Conservation (phyloP, 805 yeast genomes). For the Hanseniaspora guilliermondii region DNA sequence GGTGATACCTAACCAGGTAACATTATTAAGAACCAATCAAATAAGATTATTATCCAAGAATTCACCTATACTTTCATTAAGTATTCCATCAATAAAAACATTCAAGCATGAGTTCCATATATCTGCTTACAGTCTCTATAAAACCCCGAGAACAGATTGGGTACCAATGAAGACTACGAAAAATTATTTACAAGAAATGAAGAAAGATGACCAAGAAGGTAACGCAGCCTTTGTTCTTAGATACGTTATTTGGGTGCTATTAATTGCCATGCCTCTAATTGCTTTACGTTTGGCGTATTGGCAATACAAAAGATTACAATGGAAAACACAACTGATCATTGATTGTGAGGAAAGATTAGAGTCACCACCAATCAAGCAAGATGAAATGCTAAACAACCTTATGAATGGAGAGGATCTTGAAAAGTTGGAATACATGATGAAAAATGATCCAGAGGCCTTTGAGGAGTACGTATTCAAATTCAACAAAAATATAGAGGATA, state of each 20-base stretch:
- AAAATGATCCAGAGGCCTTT: slow-evolving; percentile 1
- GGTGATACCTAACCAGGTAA: not conserved
- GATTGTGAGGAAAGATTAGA: slow-evolving; percentile 70
- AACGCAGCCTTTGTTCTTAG: slow-evolving; percentile 21
- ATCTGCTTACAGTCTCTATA: not conserved
- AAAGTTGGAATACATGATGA: not conserved
- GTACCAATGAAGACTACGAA: slow-evolving; percentile 45
- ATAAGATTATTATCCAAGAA: not conserved
- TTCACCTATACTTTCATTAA: not conserved
- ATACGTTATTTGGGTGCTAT: slow-evolving; percentile 27
- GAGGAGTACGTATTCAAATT: slow-evolving; percentile 49
- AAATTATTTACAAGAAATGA: slow-evolving; percentile 74
- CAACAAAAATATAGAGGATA: slow-evolving; percentile 52
- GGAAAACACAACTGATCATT: slow-evolving; percentile 80
- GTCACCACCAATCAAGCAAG: slow-evolving; percentile 36
- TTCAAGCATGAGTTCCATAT: not conserved
- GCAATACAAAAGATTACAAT: slow-evolving; percentile 74
- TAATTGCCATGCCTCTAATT: slow-evolving; percentile 69
- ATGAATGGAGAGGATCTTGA: not conserved
- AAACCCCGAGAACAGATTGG: slow-evolving; percentile 19
- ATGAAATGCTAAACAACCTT: not conserved
- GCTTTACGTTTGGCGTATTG: slow-evolving; percentile 82
- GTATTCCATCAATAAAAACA: not conserved
- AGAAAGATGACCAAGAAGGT: slow-evolving; percentile 28
- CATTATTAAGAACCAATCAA: not conserved